Evolutionary conservation across 1,284 basidiomycete genomes (phyloP).

Genomic region (Puccinia triticina): DNA sequence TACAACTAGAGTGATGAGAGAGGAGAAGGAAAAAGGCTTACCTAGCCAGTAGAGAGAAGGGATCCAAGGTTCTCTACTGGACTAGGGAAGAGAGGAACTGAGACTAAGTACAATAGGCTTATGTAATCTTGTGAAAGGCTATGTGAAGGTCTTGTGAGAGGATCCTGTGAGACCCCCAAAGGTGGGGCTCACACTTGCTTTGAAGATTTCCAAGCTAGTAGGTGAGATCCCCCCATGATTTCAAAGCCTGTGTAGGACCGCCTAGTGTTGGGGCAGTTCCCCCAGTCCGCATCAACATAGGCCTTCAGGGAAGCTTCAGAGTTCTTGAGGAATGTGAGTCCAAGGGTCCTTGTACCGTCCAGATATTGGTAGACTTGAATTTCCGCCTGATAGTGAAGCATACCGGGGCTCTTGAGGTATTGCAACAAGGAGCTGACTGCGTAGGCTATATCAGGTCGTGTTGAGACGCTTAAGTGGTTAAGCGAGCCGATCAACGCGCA

Average conservation of each 20-base stretch:
- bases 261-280: slow-evolving; percentile 24
- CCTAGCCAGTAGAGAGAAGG: no score
- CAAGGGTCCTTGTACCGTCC: background rate
- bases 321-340: background rate
- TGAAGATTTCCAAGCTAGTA: slow-evolving; percentile 23
- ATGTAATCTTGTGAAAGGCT: no score
- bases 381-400: background rate
- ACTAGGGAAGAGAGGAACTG: no score
- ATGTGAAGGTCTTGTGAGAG: no score
- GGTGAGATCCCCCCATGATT: slow-evolving; percentile 12
- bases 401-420: background rate
- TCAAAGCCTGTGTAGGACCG: slow-evolving; percentile 46
- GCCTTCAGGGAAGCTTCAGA: background rate
- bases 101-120: no score
- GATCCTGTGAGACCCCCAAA: no score
- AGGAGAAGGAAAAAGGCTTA: no score
- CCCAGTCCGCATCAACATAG: slow-evolving; percentile 52
- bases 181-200: slow-evolving; percentile 55
- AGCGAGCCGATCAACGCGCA: background rate
- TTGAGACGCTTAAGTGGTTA: background rate
- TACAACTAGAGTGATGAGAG: no score
- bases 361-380: background rate
- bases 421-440: no score
- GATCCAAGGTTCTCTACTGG: no score
- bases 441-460: no score